Conservation (phyloP, 768 basidiomycete species). For the Suillus discolor region DNA sequence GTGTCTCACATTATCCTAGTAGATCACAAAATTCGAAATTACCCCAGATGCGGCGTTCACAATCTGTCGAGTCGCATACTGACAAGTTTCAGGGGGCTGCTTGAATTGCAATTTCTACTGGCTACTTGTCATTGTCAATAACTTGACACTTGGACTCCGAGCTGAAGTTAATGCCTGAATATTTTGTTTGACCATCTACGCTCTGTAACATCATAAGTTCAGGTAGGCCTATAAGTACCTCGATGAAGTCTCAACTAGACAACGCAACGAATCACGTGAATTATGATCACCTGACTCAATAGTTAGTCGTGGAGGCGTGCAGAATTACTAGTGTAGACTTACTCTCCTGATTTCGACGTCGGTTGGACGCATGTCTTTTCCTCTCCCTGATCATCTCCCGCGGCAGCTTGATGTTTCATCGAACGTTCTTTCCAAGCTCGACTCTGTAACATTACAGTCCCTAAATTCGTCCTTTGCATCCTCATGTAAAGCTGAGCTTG, state of each 20-base stretch:
- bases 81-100: background rate
- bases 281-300: background rate
- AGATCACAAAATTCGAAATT: background rate
- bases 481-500: conserved; percentile 74
- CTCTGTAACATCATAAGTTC: too few relatives aligned
- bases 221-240: too few relatives aligned
- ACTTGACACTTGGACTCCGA: too few relatives aligned
- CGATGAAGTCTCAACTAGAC: too few relatives aligned
- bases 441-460: conserved; percentile 57
- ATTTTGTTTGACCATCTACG: too few relatives aligned
- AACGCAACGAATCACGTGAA: background rate
- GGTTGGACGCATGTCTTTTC: conserved; percentile 63
- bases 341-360: background rate
- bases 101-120: background rate
- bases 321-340: background rate
- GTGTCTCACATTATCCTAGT: background rate
- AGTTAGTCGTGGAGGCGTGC: background rate
- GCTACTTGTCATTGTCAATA: too few relatives aligned
- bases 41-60: background rate
- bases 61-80: background rate
- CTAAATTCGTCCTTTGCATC: conserved; percentile 62
- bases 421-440: conserved; percentile 68
- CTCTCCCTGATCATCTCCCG: conserved; percentile 73
- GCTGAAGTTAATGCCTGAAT: too few relatives aligned
- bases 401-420: conserved; percentile 73